Base-by-base conservation (phyloP, 2,329 filamentous ascomycete species). In the Alternaria ventricosa region DNA sequence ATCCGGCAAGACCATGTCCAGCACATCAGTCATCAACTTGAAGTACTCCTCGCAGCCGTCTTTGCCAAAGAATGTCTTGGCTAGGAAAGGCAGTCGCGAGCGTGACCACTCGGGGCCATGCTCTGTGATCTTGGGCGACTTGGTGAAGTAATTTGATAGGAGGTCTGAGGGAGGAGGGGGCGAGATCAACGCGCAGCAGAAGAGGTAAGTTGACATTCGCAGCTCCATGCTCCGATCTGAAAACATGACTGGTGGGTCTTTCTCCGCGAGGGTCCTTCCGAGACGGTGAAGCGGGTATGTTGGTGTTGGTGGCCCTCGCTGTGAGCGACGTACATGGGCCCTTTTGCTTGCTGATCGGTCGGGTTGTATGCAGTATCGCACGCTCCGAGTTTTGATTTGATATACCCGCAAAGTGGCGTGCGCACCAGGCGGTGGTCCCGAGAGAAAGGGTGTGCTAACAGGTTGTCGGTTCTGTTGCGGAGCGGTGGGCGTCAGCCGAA, bases 41-140 rank as follows among this genome's bases (percentile, higher is more conserved):
- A 83, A 83, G 63, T 83, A 83, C 45, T 78, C 71, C 45, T 77
- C 74, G 59, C 82, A 83, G 1, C 66, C 77, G 3, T 73, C 64
- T 20, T 57, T 61, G 15, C 76, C 76, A 12, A 50, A 63, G 58
- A 82, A 83, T 0, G 77, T 79, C 49, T 77, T 76, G 15, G 74
- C 77, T 1, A 83, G 71, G 65, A 82, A 83, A 3, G 80, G 81
- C 1, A 83, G 74, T 5, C 75, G 75, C 4, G 72, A 57, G 27
- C 54, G 71, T 12, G 80, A 72, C 79, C 78, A 82, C 43, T 64
- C 45, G 5, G 82, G 81, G 2, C 81, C 82, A 64, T 83, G 80
- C 70, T 83, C 82, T 3, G 78, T 78, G 61, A 83, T 83, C 18
- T 67, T 75, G 11, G 79, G 78, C 13, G 44, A 28, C 13, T 45